Conservation (phyloP, 2,329 filamentous ascomycete species). For the Diplocarpon mali region DNA sequence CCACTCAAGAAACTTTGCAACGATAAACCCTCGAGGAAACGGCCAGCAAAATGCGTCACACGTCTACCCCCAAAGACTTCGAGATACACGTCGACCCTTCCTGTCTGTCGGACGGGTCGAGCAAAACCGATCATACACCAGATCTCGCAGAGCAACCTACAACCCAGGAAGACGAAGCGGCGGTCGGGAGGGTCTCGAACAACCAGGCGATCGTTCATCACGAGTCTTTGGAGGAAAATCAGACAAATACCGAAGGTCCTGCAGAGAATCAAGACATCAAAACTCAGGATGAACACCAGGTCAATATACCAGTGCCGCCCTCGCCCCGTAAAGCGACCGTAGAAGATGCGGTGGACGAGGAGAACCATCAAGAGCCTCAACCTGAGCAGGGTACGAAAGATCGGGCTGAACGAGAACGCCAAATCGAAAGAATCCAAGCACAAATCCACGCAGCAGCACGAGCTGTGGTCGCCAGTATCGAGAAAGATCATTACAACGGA, state of each 20-base stretch:
- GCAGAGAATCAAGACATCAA: background rate
- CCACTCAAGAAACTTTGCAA: no score
- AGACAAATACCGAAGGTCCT: slow-evolving; percentile 1
- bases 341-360: background rate
- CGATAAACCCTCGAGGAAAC: no score
- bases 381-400: slow-evolving; percentile 6
- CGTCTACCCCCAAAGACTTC: slow-evolving; percentile 17
- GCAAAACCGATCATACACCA: background rate
- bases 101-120: slow-evolving; percentile 17
- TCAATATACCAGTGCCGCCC: background rate
- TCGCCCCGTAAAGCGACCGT: background rate
- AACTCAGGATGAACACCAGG: slow-evolving; percentile 5
- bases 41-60: slow-evolving; percentile 15
- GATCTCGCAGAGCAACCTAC: background rate
- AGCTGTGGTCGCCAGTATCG: slow-evolving; percentile 39
- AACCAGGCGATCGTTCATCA: slow-evolving; percentile 21
- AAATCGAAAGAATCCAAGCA: slow-evolving; percentile 33
- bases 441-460: slow-evolving; percentile 42
- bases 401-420: slow-evolving; percentile 17
- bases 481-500: slow-evolving; percentile 27
- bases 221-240: slow-evolving; percentile 8
- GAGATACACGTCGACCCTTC: slow-evolving; percentile 25
- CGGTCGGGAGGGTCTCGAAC: slow-evolving; percentile 15
- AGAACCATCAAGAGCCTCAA: background rate
- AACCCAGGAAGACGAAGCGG: slow-evolving; percentile 11